These are phyloP conservation scores for Collybiopsis luxurians DNA, from an alignment of 768 basidiomycete genomes.

Conservation along the genomic window DNA sequence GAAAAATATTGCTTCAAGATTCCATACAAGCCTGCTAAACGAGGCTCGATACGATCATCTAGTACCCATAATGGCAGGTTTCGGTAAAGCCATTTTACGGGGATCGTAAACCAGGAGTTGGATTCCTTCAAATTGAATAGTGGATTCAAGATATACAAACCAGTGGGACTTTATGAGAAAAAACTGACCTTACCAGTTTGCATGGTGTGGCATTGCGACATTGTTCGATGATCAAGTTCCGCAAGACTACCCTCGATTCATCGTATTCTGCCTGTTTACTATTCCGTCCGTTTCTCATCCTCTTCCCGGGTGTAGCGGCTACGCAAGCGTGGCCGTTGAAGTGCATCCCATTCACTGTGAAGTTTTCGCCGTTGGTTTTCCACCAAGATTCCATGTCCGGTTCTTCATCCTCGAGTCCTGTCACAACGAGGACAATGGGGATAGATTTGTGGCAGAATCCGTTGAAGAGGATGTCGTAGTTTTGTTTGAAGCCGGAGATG, in stretches of 20 bases:
- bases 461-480: constrained; percentile 35
- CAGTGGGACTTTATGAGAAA: neutral
- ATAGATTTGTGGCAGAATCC: constrained; percentile 35
- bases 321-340: constrained; percentile 30
- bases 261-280: constrained; percentile 9
- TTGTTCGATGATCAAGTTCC: constrained; percentile 15
- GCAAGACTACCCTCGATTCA: no score
- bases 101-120: neutral
- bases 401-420: constrained; percentile 34
- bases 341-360: constrained; percentile 24
- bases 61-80: neutral
- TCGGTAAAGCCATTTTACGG: neutral
- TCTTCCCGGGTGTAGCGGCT: constrained; percentile 16
- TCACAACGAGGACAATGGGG: constrained; percentile 35
- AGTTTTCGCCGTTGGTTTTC: constrained; percentile 21
- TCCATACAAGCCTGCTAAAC: neutral
- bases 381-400: constrained; percentile 29
- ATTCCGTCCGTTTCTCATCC: neutral
- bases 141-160: neutral
- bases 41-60: neutral
- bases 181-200: constrained; percentile 11
- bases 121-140: neutral
- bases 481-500: constrained; percentile 28
- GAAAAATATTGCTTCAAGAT: neutral
- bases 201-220: constrained; percentile 20